Percentiles rank a stretch among this genome's conserved stretches.
Conservation (phyloP, 1,139 yeast genomes). For the Zygosaccharomyces pseudobailii region DNA sequence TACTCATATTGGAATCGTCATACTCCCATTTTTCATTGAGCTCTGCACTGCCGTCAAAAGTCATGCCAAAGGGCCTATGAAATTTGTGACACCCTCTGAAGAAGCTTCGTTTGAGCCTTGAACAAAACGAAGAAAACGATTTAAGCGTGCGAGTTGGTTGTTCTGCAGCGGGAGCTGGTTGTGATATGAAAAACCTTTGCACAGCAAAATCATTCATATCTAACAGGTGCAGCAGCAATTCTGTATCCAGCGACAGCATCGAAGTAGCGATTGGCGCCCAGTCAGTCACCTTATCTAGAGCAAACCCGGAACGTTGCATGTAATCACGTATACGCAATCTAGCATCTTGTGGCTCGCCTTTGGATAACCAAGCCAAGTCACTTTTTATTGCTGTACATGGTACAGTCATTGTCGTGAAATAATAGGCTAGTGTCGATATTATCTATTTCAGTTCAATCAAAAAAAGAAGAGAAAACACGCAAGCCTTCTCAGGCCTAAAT, state of each 20-base stretch:
- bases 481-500: no score
- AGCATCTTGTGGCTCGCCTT: background rate
- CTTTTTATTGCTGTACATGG: background rate
- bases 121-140: background rate
- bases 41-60: background rate
- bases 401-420: background rate
- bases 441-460: no score
- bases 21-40: background rate
- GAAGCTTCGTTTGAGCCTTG: background rate
- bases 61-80: background rate
- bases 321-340: background rate
- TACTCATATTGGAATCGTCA: background rate
- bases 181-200: background rate
- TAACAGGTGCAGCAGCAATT: slow-evolving; percentile 5
- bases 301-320: background rate
- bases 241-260: slow-evolving; percentile 9
- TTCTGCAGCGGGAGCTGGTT: background rate
- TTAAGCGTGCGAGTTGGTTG: background rate
- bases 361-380: background rate
- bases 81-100: background rate
- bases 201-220: slow-evolving; percentile 1
- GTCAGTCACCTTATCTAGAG: background rate
- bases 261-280: slow-evolving; percentile 2
- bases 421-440: no score
- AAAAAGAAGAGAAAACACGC: no score